Evolutionary conservation across 2,329 filamentous ascomycete species (phyloP), one percentile per base, ranked within the genome.

Genomic region (Aspergillus vadensis): DNA sequence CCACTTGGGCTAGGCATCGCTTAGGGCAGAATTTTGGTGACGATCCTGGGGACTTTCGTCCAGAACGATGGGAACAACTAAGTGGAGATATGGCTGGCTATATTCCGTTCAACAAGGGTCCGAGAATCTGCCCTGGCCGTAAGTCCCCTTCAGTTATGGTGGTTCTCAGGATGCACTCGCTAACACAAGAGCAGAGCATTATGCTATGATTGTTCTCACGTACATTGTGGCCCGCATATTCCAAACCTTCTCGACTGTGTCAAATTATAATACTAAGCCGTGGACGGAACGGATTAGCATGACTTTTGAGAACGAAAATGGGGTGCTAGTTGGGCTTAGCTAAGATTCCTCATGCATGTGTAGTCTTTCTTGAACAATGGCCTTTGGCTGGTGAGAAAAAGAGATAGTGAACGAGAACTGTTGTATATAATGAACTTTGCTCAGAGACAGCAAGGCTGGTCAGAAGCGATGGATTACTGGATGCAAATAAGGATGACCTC

Each of bases 61-160:
- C 73, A 0, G 72, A 76, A 59, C 62, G 74, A 53, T 76, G 73
- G 74, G 70, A 71, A 56, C n/a, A 39, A 2, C 44, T 49, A n/a
- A 59, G 17, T 49, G 62, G 30, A 53, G 60, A 62, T 1, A 73
- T 77, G 14, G 78, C 76, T 73, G 74, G 76, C 8, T 81, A 77
- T 61, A 72, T 79, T 17, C 80, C 79, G 1, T 81, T 81, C 52
- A 78, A 78, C 43, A 77, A 77, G 10, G 79, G 78, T 0, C 77
- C 79, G 1, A 68, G 78, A 23, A 75, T 79, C 15, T 83, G 82
- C 27, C 43, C 61, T 15, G 62, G 63, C 17, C 52, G 60, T 62
- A 21, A 48, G 60, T 27, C 7, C 6, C 14, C 3, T 39, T 25
- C 32, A 14, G 4, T 15, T 8, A 15, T 15, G 12, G 19, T 43